phyloP scores from a whole-genome alignment of 139 green algal genomes.

The Haematococcus lacustris region DNA sequence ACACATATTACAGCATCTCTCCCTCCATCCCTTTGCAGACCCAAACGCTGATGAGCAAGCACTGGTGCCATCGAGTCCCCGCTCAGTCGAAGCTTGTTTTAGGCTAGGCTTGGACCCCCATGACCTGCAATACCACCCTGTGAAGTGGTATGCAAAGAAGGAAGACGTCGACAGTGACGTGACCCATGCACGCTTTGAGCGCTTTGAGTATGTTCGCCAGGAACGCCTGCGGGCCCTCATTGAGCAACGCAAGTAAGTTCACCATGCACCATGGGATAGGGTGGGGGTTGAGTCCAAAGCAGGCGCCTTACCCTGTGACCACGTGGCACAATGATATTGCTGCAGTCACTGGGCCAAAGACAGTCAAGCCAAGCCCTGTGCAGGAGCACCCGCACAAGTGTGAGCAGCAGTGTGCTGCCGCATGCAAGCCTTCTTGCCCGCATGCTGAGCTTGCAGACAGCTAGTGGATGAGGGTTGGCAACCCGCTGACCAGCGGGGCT shows the following conservation, averaged over 20 bases:
- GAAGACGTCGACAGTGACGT: conserved; percentile 47
- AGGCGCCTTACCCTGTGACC: too few species aligned
- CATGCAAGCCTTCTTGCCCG: too few species aligned
- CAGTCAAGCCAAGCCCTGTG: too few species aligned
- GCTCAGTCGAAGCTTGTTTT: conserved; percentile 77
- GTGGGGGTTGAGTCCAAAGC: too few species aligned
- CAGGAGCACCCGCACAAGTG: too few species aligned
- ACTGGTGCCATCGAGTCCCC: conserved; percentile 62
- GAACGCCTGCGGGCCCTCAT: conserved; percentile 48
- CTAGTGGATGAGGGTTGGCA: conserved; percentile 46
- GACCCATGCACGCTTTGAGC: conserved; percentile 54
- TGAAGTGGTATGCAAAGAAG: conserved; percentile 43
- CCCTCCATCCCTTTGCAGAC: conserved; percentile 28
- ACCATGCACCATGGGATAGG: too few species aligned
- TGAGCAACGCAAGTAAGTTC: conserved; percentile 58
- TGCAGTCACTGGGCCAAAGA: too few species aligned
- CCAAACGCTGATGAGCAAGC: conserved; percentile 21
- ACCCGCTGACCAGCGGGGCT: neutral
- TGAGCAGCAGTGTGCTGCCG: too few species aligned
- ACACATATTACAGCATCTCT: neutral
- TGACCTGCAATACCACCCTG: conserved; percentile 57
- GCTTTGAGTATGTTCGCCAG: conserved; percentile 58
- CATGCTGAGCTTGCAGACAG: too few species aligned
- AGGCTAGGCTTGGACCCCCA: conserved; percentile 73
- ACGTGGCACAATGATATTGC: too few species aligned